Conservation (phyloP, 768 basidiomycete genomes). For the Pulveroboletus sp. region DNA sequence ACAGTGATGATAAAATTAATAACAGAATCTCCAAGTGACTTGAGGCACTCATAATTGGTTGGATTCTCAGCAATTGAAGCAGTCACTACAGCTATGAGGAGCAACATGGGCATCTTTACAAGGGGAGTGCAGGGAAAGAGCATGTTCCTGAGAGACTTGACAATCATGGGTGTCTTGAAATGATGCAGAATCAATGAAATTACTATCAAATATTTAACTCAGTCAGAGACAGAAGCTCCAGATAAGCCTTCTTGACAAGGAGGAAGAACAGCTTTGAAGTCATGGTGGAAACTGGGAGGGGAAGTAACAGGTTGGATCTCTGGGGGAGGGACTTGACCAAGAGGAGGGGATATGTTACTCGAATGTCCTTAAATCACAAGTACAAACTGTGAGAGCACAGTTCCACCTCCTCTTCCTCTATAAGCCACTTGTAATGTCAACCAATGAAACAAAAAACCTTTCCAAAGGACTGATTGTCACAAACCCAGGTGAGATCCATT, state of each 20-base stretch:
- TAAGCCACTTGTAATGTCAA: slow-evolving; percentile 51
- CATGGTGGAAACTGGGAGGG: slow-evolving; percentile 28
- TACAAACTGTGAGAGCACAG: slow-evolving; percentile 29
- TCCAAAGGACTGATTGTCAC: slow-evolving; percentile 41
- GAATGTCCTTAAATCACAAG: slow-evolving; percentile 26
- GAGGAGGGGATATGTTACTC: slow-evolving; percentile 58
- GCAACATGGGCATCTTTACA: slow-evolving; percentile 39
- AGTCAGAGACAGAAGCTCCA: slow-evolving; percentile 48
- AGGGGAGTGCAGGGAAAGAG: slow-evolving; percentile 44
- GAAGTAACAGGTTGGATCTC: slow-evolving; percentile 58
- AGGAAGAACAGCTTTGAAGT: slow-evolving; percentile 34
- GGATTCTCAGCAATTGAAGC: slow-evolving; percentile 57
- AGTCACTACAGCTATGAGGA: slow-evolving; percentile 53
- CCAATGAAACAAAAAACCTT: slow-evolving; percentile 49
- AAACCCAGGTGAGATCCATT: slow-evolving; percentile 48
- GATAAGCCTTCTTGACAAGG: slow-evolving; percentile 38
- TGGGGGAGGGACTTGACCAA: slow-evolving; percentile 47
- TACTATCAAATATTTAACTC: slow-evolving; percentile 53
- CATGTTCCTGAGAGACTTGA: slow-evolving; percentile 42
- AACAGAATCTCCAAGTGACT: slow-evolving; percentile 71
- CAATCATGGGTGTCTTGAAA: slow-evolving; percentile 48
- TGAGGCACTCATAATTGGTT: slow-evolving; percentile 65
- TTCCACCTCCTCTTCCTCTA: slow-evolving; percentile 49
- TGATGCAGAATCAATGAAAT: slow-evolving; percentile 66
- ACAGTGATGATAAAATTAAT: slow-evolving; percentile 59